Conservation (phyloP, 345 rosid genomes). For the Syzygium oleosum region DNA sequence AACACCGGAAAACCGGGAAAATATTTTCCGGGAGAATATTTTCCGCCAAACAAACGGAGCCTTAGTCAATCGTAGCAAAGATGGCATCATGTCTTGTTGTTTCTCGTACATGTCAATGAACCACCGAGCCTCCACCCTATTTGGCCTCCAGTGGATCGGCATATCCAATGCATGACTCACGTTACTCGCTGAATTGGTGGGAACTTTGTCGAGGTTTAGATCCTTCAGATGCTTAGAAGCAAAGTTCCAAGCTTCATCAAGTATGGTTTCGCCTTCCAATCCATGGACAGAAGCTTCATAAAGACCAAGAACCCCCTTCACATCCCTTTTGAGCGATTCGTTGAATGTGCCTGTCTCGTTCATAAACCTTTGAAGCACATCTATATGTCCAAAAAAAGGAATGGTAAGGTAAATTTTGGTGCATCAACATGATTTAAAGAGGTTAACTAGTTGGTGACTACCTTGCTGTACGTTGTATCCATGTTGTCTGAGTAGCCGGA, state of each 20-base stretch:
- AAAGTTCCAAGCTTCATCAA: slow-evolving; percentile 5
- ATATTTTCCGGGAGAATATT: no score
- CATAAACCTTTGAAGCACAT: slow-evolving; percentile 7
- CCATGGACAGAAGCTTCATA: slow-evolving; percentile 15
- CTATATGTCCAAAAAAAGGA: not conserved
- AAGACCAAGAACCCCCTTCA: slow-evolving; percentile 10
- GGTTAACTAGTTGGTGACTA: not conserved
- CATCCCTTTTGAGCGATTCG: not conserved
- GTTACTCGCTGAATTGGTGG: slow-evolving; percentile 1
- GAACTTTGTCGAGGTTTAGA: not conserved
- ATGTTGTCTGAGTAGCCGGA: slow-evolving; percentile 6
- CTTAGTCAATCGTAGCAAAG: slow-evolving; percentile 6
- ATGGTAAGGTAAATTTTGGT: not conserved
- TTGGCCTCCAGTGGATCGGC: slow-evolving; percentile 3
- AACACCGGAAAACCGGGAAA: no score
- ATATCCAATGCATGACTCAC: not conserved
- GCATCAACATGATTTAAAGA: not conserved
- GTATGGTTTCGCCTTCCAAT: not conserved
- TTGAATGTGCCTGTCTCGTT: not conserved
- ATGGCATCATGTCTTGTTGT: slow-evolving; percentile 1
- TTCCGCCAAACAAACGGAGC: no score
- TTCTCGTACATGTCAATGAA: slow-evolving; percentile 1
- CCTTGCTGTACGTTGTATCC: no score
- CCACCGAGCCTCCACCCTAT: slow-evolving; percentile 15
- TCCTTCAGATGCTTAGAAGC: not conserved